These are phyloP conservation scores for Neonectria faginata DNA, from an alignment of 2,329 filamentous ascomycete genomes.

Conservation along the genomic window DNA sequence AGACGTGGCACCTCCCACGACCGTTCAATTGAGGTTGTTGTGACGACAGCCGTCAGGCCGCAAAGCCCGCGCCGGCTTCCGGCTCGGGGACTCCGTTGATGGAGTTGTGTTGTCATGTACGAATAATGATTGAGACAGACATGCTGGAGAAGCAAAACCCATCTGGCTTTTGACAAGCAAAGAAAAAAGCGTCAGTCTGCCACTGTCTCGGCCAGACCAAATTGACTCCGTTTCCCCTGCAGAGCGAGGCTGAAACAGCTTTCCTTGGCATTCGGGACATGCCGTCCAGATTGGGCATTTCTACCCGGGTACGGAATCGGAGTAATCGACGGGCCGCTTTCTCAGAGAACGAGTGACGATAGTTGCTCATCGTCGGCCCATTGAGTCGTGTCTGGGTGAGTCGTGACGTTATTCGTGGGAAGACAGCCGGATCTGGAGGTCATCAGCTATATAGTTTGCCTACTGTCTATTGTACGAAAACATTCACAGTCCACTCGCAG, in stretches of 20 bases:
- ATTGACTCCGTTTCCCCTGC: constrained; percentile 18
- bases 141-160: background rate
- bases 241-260: constrained; percentile 23
- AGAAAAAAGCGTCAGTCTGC: background rate
- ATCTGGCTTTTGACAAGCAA: background rate
- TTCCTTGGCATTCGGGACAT: constrained; percentile 2
- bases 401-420: background rate
- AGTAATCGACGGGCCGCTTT: background rate
- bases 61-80: background rate
- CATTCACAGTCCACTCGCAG: too few relatives aligned
- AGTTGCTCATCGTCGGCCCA: background rate
- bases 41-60: constrained; percentile 15
- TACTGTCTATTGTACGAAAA: too few relatives aligned
- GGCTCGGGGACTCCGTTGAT: background rate
- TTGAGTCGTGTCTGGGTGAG: background rate
- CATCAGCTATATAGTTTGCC: background rate
- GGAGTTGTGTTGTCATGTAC: background rate
- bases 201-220: constrained; percentile 1
- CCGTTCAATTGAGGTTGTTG: constrained; percentile 13
- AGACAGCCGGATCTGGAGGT: background rate
- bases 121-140: background rate
- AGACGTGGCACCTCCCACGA: constrained; percentile 23
- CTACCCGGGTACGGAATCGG: background rate
- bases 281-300: background rate
- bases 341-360: background rate